phyloP scores from a whole-genome alignment of 371 early-diverging fungal species.

The Mucor saturninus region DNA sequence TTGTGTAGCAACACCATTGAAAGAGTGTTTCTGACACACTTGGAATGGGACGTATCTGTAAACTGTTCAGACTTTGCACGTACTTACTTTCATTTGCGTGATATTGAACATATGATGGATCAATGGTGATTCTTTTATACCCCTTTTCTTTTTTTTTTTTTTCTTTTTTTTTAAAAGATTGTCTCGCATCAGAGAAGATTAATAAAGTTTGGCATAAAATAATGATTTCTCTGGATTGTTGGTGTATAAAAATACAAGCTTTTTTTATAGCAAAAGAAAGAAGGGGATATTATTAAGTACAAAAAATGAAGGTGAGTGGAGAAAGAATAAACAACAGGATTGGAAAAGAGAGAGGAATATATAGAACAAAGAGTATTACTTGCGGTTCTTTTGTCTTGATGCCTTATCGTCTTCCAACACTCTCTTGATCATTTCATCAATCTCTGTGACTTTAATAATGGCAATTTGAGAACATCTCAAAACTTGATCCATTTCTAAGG shows the following conservation, averaged over 20 bases:
- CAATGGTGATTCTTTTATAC: constrained; percentile 7
- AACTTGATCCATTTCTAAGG: constrained; percentile 72
- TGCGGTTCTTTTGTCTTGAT: constrained; percentile 9
- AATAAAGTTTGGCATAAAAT: too few species aligned
- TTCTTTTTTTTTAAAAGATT: not conserved
- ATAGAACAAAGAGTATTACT: too few species aligned
- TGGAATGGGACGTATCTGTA: constrained; percentile 28
- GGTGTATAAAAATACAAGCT: too few species aligned
- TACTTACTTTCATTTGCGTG: constrained; percentile 25
- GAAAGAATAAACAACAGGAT: too few species aligned
- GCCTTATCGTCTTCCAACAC: constrained; percentile 61
- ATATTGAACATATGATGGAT: constrained; percentile 22
- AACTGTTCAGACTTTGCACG: constrained; percentile 23
- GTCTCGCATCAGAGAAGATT: not conserved
- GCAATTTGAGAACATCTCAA: constrained; percentile 79
- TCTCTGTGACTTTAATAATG: constrained; percentile 71
- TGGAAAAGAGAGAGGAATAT: too few species aligned
- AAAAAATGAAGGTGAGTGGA: too few species aligned
- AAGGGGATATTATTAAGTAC: too few species aligned
- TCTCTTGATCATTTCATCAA: constrained; percentile 71
- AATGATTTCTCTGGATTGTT: too few species aligned
- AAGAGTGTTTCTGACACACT: constrained; percentile 18
- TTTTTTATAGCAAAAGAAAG: too few species aligned
- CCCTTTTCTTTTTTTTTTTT: not conserved
- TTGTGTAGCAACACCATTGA: constrained; percentile 26